Conservation (phyloP, 1,139 yeast species). For the Pichia sp. region DNA sequence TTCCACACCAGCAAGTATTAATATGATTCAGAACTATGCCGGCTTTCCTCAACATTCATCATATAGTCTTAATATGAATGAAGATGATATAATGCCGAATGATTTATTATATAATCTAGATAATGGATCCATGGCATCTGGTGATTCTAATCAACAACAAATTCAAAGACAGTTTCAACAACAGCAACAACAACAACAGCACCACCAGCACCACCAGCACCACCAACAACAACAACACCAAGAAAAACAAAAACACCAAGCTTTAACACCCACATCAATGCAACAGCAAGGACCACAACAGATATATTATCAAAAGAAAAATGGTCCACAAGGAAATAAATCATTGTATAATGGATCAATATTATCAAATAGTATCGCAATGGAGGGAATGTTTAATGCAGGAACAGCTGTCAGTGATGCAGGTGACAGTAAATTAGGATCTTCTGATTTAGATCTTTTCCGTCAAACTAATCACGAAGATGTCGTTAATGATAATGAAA, state of each 20-base stretch:
- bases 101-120: slow-evolving; percentile 7
- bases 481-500: not conserved
- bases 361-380: not conserved
- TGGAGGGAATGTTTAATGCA: slow-evolving; percentile 12
- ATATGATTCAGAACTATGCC: slow-evolving; percentile 3
- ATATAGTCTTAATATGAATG: not conserved
- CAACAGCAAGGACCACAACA: not conserved
- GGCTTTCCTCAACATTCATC: slow-evolving; percentile 7
- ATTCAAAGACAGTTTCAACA: not conserved
- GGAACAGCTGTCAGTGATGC: slow-evolving; percentile 12
- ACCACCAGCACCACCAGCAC: slow-evolving; percentile 9
- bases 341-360: not conserved
- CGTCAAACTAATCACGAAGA: slow-evolving; percentile 4
- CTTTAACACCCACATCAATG: not conserved
- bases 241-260: slow-evolving; percentile 1
- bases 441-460: slow-evolving; percentile 17
- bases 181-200: slow-evolving; percentile 4
- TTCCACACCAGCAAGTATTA: slow-evolving; percentile 15
- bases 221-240: slow-evolving; percentile 11
- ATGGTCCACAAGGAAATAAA: not conserved
- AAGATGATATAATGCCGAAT: not conserved
- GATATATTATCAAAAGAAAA: not conserved
- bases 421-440: slow-evolving; percentile 13
- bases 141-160: not conserved
- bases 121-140: not conserved